These are phyloP conservation scores for Wickerhamiella musiphila DNA, from an alignment of 805 yeast species.

Conservation along the genomic window DNA sequence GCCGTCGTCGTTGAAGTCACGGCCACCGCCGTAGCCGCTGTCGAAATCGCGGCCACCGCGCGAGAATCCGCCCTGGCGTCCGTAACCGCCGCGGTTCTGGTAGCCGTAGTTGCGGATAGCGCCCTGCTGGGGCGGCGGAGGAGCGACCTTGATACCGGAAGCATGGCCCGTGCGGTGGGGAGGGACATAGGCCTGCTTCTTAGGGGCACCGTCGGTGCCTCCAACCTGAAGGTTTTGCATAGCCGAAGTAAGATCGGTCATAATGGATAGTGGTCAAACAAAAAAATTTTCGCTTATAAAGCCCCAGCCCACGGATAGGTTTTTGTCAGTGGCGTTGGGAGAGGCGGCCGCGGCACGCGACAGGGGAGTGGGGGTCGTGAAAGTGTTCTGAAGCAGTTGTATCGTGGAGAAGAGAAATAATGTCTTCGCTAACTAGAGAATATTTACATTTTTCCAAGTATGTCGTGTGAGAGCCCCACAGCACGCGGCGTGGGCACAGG, in stretches of 20 bases:
- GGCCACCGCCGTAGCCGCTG: slow-evolving; percentile 14
- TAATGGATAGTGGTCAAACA: slow-evolving; percentile 17
- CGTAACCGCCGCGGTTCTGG: slow-evolving; percentile 13
- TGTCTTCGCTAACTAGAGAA: too few species aligned
- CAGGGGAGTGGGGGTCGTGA: too few species aligned
- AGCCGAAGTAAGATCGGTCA: slow-evolving; percentile 43
- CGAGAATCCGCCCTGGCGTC: too few species aligned
- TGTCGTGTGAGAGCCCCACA: too few species aligned
- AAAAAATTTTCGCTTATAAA: slow-evolving; percentile 1
- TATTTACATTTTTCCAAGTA: too few species aligned
- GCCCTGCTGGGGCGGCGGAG: slow-evolving; percentile 18
- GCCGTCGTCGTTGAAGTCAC: slow-evolving; percentile 14
- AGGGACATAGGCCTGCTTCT: slow-evolving; percentile 31
- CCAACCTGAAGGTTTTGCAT: slow-evolving; percentile 38
- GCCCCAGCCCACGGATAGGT: too few species aligned
- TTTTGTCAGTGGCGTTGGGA: too few species aligned
- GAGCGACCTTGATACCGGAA: slow-evolving; percentile 4
- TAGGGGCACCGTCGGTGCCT: slow-evolving; percentile 14
- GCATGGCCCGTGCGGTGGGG: slow-evolving; percentile 29
- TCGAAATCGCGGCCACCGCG: slow-evolving; percentile 16
- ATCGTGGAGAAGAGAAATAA: too few species aligned
- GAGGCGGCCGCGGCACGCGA: too few species aligned
- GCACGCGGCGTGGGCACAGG: too few species aligned
- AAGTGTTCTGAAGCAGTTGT: too few species aligned
- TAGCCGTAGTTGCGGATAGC: slow-evolving; percentile 11